Base-by-base conservation (phyloP, 2,329 filamentous ascomycete genomes). In the Ramularia endophylla region DNA sequence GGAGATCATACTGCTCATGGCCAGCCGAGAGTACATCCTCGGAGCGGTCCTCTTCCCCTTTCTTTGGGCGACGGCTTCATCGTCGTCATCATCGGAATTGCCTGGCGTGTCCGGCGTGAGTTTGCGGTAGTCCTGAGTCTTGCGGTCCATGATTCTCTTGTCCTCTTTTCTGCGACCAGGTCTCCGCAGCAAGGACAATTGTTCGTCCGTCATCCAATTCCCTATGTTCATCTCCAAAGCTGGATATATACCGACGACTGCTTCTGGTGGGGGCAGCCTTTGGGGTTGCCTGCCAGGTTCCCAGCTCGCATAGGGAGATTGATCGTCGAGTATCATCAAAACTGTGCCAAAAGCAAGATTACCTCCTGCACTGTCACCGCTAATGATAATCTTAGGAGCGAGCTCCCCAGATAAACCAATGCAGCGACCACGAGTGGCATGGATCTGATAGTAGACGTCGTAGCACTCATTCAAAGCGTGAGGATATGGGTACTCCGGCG, bases 121-220 rank as follows among this genome's bases (percentile, higher is more conserved):
- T 35, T 86, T 80, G 51, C 83, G 83, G 62, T 95, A 97, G 59
- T 95, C 86, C 67, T 87, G 85, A 49, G 81, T 88, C 68, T 98
- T 97, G 43, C 86, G 77, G 27, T 83, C 76, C 8, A 95, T 70
- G 41, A 97, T 84, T 18, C 79, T 76, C 43, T 77, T 75, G 58
- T 95, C 95, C 1, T 82, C 87, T 53, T 81, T 82, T 17, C 87
- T 77, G 60, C 81, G 81, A 43, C 80, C 77, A 8, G 87, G 80
- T 49, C 95, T 89, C 51, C 87, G 82, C 49, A 98, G 94, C 46
- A 98, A 69, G 0, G 87, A 80, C 87, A 97, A 94, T 61, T 98
- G 89, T 63, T 97, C 90, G 55, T 97, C 90, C 0, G 87, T 89
- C 89, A 98, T 97, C 92, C 92, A 98, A 63, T 89, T 95, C 27